Percentiles rank a stretch among this genome's conserved stretches.
phyloP scores from a whole-genome alignment of 108 stramenopile genomes.

The Conticribra weissflogii region DNA sequence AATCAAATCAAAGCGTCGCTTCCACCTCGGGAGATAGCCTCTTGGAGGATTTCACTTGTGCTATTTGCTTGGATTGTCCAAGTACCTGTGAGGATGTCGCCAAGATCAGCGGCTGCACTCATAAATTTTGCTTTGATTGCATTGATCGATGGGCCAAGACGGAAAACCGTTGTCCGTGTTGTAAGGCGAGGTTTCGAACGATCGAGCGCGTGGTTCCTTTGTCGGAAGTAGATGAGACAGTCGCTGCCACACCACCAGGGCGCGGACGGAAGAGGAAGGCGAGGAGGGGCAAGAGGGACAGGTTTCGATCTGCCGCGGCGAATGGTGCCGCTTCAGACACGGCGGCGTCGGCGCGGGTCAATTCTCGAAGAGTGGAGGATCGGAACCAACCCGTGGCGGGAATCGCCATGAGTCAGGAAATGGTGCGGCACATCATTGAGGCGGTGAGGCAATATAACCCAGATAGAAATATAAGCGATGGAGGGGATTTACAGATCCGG shows the following conservation, averaged over 20 bases:
- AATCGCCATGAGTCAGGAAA: not conserved
- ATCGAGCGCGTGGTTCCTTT: slow-evolving; percentile 38
- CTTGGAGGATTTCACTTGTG: slow-evolving; percentile 36
- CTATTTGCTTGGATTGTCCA: slow-evolving; percentile 46
- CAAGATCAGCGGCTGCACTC: slow-evolving; percentile 35
- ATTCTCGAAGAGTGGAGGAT: slow-evolving; percentile 50
- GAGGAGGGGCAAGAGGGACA: slow-evolving; percentile 1
- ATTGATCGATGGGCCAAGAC: slow-evolving; percentile 47
- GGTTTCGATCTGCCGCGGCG: slow-evolving; percentile 1
- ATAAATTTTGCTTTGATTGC: slow-evolving; percentile 53
- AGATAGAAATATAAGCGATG: too few relatives aligned
- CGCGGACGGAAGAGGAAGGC: slow-evolving; percentile 19
- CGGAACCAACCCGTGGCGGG: slow-evolving; percentile 25
- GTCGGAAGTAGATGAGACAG: slow-evolving; percentile 1
- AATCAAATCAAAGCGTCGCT: not conserved
- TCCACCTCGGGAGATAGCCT: not conserved
- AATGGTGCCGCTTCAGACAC: not conserved
- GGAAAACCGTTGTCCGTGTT: slow-evolving; percentile 48
- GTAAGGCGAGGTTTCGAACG: slow-evolving; percentile 35
- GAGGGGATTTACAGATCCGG: too few relatives aligned
- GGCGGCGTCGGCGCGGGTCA: slow-evolving; percentile 17
- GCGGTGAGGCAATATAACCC: too few relatives aligned
- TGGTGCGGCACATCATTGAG: too few relatives aligned
- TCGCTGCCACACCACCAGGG: not conserved
- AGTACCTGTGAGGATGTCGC: slow-evolving; percentile 27